Conservation (phyloP, 2,329 filamentous ascomycete genomes). For the Alternaria novae-zelandiae region DNA sequence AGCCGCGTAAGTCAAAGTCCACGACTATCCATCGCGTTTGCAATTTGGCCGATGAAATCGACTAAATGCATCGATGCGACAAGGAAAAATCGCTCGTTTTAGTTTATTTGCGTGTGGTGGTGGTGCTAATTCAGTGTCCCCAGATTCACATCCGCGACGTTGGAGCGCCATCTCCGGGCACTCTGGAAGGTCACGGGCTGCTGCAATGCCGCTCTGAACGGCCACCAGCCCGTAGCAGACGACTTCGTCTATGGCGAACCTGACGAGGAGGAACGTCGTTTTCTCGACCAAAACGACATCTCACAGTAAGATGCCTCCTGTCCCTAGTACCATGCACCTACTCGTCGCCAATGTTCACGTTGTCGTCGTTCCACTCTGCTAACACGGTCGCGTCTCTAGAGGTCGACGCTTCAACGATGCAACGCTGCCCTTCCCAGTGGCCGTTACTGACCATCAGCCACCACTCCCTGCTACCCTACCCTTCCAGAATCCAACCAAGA, state of each 20-base stretch:
- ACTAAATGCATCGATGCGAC: constrained; percentile 44
- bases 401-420: constrained; percentile 63
- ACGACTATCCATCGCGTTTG: constrained; percentile 19
- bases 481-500: constrained; percentile 28
- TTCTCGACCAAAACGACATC: constrained; percentile 65
- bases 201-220: constrained; percentile 60
- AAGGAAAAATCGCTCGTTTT: constrained; percentile 50
- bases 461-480: constrained; percentile 33
- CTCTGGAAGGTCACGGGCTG: constrained; percentile 72
- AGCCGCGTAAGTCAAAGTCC: constrained; percentile 50
- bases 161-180: constrained; percentile 83
- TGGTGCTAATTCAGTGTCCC: constrained; percentile 60
- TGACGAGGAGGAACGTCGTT: constrained; percentile 59
- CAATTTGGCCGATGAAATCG: constrained; percentile 13
- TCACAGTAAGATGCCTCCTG: constrained; percentile 57
- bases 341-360: constrained; percentile 13
- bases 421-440: constrained; percentile 54
- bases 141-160: constrained; percentile 67
- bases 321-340: not conserved
- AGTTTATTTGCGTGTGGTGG: constrained; percentile 45
- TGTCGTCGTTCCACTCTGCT: constrained; percentile 38
- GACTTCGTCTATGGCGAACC: constrained; percentile 63
- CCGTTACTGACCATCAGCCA: constrained; percentile 33
- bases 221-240: constrained; percentile 62
- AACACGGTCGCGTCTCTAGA: constrained; percentile 49